A percentile compares a stretch with the other conserved stretches of the same genome.
Conservation (phyloP, 2,329 filamentous ascomycete species). For the Periconia sp. region DNA sequence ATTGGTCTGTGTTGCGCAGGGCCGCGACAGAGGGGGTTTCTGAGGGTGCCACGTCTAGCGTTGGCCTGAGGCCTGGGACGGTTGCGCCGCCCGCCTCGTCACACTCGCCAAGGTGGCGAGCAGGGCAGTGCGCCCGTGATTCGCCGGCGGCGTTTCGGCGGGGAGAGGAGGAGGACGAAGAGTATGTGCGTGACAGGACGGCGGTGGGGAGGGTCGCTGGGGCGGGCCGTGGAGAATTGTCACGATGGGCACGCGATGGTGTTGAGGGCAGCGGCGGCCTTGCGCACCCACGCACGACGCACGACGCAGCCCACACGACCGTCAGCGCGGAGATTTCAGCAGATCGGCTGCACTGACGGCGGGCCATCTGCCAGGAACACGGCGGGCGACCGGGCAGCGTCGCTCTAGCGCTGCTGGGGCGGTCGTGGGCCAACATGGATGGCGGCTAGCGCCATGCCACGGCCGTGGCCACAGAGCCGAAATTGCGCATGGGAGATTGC, state of each 20-base stretch:
- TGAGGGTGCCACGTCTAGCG: constrained; percentile 18
- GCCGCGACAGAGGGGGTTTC: constrained; percentile 19
- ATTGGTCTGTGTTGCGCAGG: constrained; percentile 14
- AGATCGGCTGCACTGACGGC: constrained; percentile 1
- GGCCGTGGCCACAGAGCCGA: constrained; percentile 13
- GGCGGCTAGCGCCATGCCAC: constrained; percentile 11
- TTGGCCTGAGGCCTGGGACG: too few species aligned
- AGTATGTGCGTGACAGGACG: too few species aligned
- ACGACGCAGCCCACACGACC: not conserved
- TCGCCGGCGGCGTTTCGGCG: constrained; percentile 29
- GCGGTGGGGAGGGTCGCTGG: too few species aligned
- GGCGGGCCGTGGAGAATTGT: not conserved
- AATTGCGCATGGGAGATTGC: constrained; percentile 36
- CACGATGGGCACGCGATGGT: constrained; percentile 10
- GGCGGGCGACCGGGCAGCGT: not conserved
- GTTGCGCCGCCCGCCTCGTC: constrained; percentile 14
- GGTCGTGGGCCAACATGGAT: not conserved
- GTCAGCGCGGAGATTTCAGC: constrained; percentile 8
- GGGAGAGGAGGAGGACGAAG: too few species aligned
- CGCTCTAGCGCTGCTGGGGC: too few species aligned
- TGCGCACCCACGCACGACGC: too few species aligned
- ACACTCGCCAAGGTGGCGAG: constrained; percentile 18
- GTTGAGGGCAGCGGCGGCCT: constrained; percentile 8
- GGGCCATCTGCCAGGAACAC: not conserved
- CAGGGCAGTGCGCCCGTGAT: constrained; percentile 19